Base-by-base conservation (phyloP, 257 asterid genomes). In the Nicotiana tomentosiformis region DNA sequence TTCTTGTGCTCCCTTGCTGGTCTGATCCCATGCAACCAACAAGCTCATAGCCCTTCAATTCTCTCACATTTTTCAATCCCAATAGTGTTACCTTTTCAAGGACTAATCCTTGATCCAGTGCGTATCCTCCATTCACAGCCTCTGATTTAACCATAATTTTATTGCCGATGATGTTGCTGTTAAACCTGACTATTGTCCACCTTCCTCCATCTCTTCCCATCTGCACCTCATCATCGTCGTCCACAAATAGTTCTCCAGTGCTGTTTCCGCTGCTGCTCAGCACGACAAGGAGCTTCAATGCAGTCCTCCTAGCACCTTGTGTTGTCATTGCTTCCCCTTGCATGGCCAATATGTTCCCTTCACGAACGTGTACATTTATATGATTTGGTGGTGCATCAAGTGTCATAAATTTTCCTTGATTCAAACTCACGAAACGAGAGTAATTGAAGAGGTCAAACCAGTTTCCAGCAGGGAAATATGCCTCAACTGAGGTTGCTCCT, bases 281-380 rank as follows among this genome's bases (percentile, higher is more conserved):
- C 29, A 80, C 89, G 60, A 88, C 91, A 72, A 88, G 68, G 17
- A 90, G 87, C 46, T 87, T 51, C 77, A 90, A 88, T 16, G 91
- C 53, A 3, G 90, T 85, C 68, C 77, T 37, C 23, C 89, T 80
- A 9, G 89, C 88, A 65, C 85, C 87, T 64, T 78, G 77, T 30
- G 91, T 88, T 67, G 93, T 90, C 90, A 86, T 51, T 7, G 87
- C 90, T 56, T 88, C 86, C 18, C 84, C 87, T 84, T 90, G 90
- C 90, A 88, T 84, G 23, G 87, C 90, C 83, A 90, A 51, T 70
- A 88, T 83, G 56, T 86, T 90, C 18, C 89, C 91, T 83, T 87
- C 90, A 1, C 81, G 84, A 62, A 88, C 55, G 33, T 88, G 89
- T 30, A 87, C 86, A 18, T 87, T 85, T 43, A 86, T 86, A 82